Conservation (phyloP, 1,139 yeast genomes). For the Petasospora fabianii region DNA sequence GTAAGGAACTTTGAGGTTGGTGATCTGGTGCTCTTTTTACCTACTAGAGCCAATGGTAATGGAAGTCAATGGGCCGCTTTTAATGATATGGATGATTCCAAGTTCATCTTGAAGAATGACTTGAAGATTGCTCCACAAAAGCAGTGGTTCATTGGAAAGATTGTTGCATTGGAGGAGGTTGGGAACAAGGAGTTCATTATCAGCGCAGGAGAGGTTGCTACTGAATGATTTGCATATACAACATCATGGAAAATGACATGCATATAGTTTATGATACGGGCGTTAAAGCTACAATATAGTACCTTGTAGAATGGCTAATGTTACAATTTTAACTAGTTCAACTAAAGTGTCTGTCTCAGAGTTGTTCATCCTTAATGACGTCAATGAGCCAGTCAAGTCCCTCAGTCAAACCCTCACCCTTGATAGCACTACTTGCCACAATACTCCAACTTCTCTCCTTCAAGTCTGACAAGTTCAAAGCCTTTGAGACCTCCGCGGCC, state of each 20-base stretch:
- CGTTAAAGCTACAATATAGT: too few relatives aligned
- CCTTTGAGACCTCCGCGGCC: constrained; percentile 92
- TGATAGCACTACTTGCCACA: constrained; percentile 92
- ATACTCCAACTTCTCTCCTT: constrained; percentile 98
- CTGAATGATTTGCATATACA: not conserved
- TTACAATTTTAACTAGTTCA: not conserved
- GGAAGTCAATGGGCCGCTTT: constrained; percentile 72
- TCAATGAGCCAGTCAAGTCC: constrained; percentile 97
- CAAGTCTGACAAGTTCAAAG: constrained; percentile 77
- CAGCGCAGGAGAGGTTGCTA: constrained; percentile 19
- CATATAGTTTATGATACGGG: too few relatives aligned
- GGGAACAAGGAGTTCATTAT: constrained; percentile 20
- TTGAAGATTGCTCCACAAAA: constrained; percentile 32
- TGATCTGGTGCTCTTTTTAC: constrained; percentile 79
- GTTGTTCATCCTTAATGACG: constrained; percentile 88
- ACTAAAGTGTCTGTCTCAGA: constrained; percentile 24
- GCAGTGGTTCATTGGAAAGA: constrained; percentile 74
- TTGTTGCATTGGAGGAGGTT: constrained; percentile 44
- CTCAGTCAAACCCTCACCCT: constrained; percentile 94
- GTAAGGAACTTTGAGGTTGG: constrained; percentile 61
- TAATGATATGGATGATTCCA: constrained; percentile 71
- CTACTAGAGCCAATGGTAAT: constrained; percentile 44
- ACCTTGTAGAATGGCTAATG: too few relatives aligned
- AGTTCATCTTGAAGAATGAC: constrained; percentile 53
- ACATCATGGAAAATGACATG: too few relatives aligned